These are phyloP conservation scores for Boletus rubropictus DNA, from an alignment of 768 basidiomycete genomes.

Conservation along the genomic window DNA sequence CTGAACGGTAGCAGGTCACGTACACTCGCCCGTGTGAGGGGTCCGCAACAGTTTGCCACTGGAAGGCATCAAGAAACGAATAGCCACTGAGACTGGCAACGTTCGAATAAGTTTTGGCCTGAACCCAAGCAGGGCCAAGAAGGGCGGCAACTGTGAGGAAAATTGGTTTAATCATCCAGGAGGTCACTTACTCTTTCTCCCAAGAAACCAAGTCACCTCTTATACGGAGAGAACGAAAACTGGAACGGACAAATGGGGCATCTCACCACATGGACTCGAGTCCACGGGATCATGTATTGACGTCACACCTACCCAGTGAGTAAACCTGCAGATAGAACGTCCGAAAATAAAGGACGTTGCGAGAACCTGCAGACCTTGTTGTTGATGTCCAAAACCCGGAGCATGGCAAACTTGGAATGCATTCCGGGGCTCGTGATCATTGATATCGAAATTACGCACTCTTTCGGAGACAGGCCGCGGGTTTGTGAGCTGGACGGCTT, in stretches of 20 bases:
- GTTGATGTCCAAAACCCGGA: background rate
- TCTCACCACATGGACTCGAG: background rate
- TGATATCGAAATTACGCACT: background rate
- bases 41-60: background rate
- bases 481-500: too few species aligned
- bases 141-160: background rate
- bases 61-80: background rate
- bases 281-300: background rate
- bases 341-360: background rate
- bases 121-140: background rate
- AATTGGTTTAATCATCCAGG: background rate
- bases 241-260: background rate
- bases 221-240: background rate
- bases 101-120: background rate
- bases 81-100: background rate
- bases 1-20: background rate
- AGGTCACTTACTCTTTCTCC: background rate
- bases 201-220: background rate
- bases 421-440: background rate
- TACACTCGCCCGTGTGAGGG: background rate
- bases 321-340: background rate
- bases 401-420: background rate
- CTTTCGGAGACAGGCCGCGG: too few species aligned
- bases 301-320: background rate
- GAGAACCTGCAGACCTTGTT: background rate